A percentile compares a stretch with the other conserved stretches of the same genome.
These are phyloP conservation scores for Berberis vulgaris DNA, from an alignment of 164 flowering plant species.

Conservation along the genomic window DNA sequence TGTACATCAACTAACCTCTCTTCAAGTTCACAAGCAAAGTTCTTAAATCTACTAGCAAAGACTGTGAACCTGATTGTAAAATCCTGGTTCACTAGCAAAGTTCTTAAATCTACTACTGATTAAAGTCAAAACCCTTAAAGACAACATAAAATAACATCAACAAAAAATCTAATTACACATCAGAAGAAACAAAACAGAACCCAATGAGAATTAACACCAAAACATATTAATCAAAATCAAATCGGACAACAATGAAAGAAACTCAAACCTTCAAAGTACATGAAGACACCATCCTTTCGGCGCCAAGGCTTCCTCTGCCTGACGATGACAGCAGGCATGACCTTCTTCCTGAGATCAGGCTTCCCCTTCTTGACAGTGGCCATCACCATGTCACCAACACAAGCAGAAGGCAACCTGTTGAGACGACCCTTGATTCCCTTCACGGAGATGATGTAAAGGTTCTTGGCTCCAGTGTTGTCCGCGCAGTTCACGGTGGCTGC, in stretches of 20 bases:
- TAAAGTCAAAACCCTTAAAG: too few species aligned
- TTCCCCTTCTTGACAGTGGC: conserved; percentile 82
- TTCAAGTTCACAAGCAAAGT: too few species aligned
- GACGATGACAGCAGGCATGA: conserved; percentile 78
- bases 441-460: conserved; percentile 73
- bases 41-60: too few species aligned
- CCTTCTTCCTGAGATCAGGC: conserved; percentile 80
- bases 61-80: too few species aligned
- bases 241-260: neutral
- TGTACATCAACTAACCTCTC: too few species aligned
- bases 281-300: conserved; percentile 75
- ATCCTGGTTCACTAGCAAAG: too few species aligned
- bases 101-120: too few species aligned
- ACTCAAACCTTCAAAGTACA: conserved; percentile 63
- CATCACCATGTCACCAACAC: conserved; percentile 85
- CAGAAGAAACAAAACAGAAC: neutral
- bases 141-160: too few species aligned
- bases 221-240: neutral
- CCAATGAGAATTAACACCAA: neutral
- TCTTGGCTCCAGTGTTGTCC: conserved; percentile 76
- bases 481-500: conserved; percentile 83
- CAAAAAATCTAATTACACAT: too few species aligned
- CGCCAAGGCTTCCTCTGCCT: conserved; percentile 85
- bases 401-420: conserved; percentile 66
- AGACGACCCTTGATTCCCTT: conserved; percentile 75